Conservation (phyloP, 306 rosid species). For the Cicer arietinum region DNA sequence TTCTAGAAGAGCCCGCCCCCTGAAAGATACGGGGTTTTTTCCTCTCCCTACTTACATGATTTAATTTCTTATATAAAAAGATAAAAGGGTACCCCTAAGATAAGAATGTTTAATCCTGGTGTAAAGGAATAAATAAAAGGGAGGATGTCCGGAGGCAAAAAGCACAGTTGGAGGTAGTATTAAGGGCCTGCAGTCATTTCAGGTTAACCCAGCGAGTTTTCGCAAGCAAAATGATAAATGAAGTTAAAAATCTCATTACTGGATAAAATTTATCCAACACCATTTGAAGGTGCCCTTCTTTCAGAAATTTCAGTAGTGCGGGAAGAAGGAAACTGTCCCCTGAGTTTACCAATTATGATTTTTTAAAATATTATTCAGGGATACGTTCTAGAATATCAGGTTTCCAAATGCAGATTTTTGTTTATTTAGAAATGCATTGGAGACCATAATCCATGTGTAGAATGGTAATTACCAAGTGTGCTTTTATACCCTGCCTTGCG, state of each 20-base stretch:
- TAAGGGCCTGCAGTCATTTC: too few relatives aligned
- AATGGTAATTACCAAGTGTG: background rate
- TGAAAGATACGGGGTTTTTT: too few relatives aligned
- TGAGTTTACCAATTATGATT: conserved; percentile 21
- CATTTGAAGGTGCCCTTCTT: background rate
- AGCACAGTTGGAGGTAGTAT: too few relatives aligned
- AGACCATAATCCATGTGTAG: conserved; percentile 12
- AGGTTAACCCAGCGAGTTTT: too few relatives aligned
- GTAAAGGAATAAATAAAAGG: too few relatives aligned
- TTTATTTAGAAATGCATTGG: conserved; percentile 8
- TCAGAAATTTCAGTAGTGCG: background rate
- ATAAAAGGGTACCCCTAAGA: too few relatives aligned
- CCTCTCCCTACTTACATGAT: too few relatives aligned
- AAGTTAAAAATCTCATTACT: conserved; percentile 6
- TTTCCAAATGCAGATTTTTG: background rate
- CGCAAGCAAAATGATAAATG: background rate
- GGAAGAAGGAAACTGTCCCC: conserved; percentile 18
- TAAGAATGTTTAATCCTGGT: too few relatives aligned
- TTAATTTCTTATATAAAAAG: too few relatives aligned
- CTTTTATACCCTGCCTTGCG: background rate
- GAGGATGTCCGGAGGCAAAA: too few relatives aligned
- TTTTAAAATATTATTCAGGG: conserved; percentile 2
- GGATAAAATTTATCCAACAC: conserved; percentile 8
- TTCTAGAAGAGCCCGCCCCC: background rate
- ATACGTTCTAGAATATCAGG: conserved; percentile 24